Base-by-base conservation (phyloP, 2,329 filamentous ascomycete genomes). In the Byssothecium circinans region DNA sequence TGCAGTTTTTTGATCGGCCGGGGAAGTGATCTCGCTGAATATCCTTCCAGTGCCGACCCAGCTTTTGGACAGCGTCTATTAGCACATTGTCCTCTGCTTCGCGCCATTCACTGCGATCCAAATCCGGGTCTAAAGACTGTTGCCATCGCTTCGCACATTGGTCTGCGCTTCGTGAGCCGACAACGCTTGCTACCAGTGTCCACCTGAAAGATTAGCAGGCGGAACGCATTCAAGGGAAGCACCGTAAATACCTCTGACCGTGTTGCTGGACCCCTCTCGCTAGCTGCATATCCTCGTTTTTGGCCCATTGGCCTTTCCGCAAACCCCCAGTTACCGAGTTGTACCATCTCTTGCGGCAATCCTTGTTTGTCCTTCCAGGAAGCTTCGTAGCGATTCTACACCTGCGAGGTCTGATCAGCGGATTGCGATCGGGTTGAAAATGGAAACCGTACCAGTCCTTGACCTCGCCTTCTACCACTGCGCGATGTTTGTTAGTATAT, bases 141-240 rank as follows among this genome's bases (percentile, higher is more conserved):
- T 74, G 72, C 74, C 74, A 77, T 35, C 74, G 62, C 52, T 77
- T 76, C n/a, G 74, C 72, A 50, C 74, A 76, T 60, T 77, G 71
- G 40, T 74, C 71, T 48, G 70, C 71, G 54, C 68, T 70, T 20
- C 74, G 60, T 18, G 62, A 68, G 19, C 60, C 63, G 8, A 76
- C 70, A 7, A 64, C 58, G 27, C 68, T 64, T 34, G 74, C 72
- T 11, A 76, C 70, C n/a, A 70, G 56, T 8, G 73, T 70, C 74
- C 73, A 75, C 50, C 73, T 75, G 36, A n/a, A 12, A 8, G 19
- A 25, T 44, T 3, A 43, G 42, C 48, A 25, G 23, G 23, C n/a
- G n/a, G n/a, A n/a, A 27, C 53, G 35, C 20, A 27, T 17, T 20
- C 14, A 32, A 32, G n/a, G 11, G 8, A 20, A 34, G 22, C 4